Conservation (phyloP, 1,284 basidiomycete species). For the Trichosporon ovoides region DNA sequence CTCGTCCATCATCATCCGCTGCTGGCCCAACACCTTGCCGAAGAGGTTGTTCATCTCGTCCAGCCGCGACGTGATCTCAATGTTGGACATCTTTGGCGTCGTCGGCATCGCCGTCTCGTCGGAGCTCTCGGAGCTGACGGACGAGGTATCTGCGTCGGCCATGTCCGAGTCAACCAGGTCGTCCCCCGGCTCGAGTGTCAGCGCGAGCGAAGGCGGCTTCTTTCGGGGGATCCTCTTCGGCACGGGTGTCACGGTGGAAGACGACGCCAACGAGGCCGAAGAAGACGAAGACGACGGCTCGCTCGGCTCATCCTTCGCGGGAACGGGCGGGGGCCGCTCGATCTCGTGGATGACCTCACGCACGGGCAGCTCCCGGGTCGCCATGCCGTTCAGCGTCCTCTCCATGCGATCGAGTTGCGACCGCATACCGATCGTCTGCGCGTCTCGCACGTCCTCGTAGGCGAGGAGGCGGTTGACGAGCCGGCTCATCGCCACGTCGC, state of each 20-base stretch:
- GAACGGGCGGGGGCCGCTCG: constrained; percentile 34
- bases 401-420: constrained; percentile 47
- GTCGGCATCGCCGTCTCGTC: constrained; percentile 23
- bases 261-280: not conserved
- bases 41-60: constrained; percentile 39
- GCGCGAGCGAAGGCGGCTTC: not conserved
- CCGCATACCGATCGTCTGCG: constrained; percentile 31
- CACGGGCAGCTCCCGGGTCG: constrained; percentile 4
- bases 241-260: not conserved
- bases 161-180: not conserved
- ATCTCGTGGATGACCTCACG: constrained; percentile 9
- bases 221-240: not conserved
- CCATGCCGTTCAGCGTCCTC: constrained; percentile 26
- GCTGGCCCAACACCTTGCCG: constrained; percentile 37
- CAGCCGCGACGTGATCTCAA: constrained; percentile 19
- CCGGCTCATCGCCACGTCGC: not conserved
- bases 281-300: not conserved
- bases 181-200: not conserved
- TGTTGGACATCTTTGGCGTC: not conserved
- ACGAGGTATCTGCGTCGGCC: not conserved
- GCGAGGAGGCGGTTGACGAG: constrained; percentile 40
- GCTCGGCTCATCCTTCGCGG: constrained; percentile 25
- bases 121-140: not conserved
- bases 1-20: constrained; percentile 33
- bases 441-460: constrained; percentile 38